Evolutionary conservation across 1,284 basidiomycete species (phyloP).

Genomic region (Tremellales sp.): DNA sequence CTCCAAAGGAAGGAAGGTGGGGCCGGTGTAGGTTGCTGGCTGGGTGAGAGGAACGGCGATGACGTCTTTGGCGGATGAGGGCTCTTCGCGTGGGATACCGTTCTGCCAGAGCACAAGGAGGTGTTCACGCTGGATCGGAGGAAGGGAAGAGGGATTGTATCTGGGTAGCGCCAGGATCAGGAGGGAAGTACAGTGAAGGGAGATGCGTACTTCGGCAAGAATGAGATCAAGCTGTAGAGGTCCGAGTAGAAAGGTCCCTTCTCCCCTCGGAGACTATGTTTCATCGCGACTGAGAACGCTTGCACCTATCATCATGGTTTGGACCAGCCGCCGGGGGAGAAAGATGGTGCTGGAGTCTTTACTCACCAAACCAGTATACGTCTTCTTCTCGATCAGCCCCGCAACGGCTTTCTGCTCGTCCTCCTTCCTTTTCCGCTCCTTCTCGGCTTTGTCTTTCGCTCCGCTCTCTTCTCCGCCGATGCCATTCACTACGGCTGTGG

Average conservation of each 20-base stretch:
- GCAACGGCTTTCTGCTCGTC: slow-evolving; percentile 13
- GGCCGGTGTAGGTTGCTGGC: slow-evolving; percentile 19
- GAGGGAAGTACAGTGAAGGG: background rate
- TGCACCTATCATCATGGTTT: slow-evolving; percentile 19
- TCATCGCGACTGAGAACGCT: slow-evolving; percentile 33
- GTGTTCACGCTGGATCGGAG: slow-evolving; percentile 30
- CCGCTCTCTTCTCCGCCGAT: no score
- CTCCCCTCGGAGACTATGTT: slow-evolving; percentile 34
- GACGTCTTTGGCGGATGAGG: slow-evolving; percentile 15
- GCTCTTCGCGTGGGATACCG: slow-evolving; percentile 30
- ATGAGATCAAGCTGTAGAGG: slow-evolving; percentile 33
- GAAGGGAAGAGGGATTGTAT: slow-evolving; percentile 26
- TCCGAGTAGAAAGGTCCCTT: slow-evolving; percentile 37
- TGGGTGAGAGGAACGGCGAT: slow-evolving; percentile 31
- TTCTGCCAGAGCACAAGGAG: slow-evolving; percentile 32
- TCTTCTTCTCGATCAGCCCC: slow-evolving; percentile 36
- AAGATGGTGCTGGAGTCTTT: background rate
- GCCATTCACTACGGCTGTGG: no score
- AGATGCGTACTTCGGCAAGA: slow-evolving; percentile 27
- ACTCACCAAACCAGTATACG: slow-evolving; percentile 34
- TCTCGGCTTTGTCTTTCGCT: no score
- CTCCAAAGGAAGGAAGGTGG: slow-evolving; percentile 18
- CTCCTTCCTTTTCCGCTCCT: slow-evolving; percentile 12
- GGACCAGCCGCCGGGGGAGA: background rate
- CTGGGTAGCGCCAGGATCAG: slow-evolving; percentile 6